Percentiles rank a stretch among this genome's conserved stretches.
Conservation (phyloP, 2,329 filamentous ascomycete species). For the Venturia pyrina region DNA sequence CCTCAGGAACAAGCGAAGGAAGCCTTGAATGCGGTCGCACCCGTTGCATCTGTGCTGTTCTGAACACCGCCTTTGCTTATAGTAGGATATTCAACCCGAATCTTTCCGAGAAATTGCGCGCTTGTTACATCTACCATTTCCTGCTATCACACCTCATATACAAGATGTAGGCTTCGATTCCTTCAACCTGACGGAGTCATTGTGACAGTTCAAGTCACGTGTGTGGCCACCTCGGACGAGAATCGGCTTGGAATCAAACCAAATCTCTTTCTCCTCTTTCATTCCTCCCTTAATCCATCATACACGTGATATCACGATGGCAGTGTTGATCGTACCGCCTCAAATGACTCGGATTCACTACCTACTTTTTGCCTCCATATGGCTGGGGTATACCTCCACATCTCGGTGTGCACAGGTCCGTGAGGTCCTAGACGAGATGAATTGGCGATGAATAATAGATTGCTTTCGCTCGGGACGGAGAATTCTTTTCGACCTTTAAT, state of each 20-base stretch:
- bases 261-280: no score
- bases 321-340: neutral
- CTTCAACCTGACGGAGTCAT: no score
- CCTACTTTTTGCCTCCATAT: neutral
- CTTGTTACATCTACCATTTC: no score
- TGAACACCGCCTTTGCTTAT: no score
- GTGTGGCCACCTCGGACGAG: no score
- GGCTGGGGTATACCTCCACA: neutral
- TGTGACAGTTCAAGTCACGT: neutral
- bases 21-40: no score
- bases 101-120: no score
- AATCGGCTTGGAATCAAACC: no score
- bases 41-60: no score
- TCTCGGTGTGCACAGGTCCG: neutral
- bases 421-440: neutral
- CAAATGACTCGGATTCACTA: neutral
- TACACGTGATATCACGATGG: no score
- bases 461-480: neutral
- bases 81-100: no score
- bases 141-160: neutral
- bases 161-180: neutral
- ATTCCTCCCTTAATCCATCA: neutral
- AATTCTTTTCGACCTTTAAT: neutral
- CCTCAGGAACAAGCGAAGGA: no score
- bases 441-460: neutral